Evolutionary conservation across 192 early-diverging fungal species (phyloP).

Genomic region (Mortierella claussenii): DNA sequence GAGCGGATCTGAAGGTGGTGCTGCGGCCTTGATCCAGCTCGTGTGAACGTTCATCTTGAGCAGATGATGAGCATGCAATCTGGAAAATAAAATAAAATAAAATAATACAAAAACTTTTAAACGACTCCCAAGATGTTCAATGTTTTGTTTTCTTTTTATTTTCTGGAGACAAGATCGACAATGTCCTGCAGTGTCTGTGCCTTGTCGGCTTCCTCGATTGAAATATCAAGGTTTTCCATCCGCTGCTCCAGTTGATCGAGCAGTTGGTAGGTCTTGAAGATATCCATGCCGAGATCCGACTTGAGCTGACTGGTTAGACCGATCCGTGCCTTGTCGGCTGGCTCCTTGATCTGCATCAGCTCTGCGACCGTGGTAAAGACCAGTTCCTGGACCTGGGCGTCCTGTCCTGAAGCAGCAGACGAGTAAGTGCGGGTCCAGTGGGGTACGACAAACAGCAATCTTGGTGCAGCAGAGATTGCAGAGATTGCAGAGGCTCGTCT

Average conservation of each 20-base stretch:
- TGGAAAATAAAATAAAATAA: no score
- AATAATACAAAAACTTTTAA: no score
- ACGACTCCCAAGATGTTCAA: no score
- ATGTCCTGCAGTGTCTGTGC: constrained; percentile 23
- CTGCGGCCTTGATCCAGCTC: constrained; percentile 40
- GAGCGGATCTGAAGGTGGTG: constrained; percentile 39
- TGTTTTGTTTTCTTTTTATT: no score
- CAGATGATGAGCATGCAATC: no score
- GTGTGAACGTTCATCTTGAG: no score
- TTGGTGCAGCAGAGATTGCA: no score
- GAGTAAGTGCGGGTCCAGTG: no score
- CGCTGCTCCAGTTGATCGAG: constrained; percentile 12
- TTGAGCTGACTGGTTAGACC: constrained; percentile 6
- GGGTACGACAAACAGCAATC: no score
- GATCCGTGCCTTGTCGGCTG: constrained; percentile 5
- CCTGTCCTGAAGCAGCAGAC: no score
- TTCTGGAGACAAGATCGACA: constrained; percentile 17
- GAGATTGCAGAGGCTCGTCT: no score
- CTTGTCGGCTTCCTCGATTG: constrained; percentile 18
- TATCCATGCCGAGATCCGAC: constrained; percentile 21
- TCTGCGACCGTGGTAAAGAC: constrained; percentile 13
- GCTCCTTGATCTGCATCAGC: constrained; percentile 12
- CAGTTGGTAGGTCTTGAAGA: constrained; percentile 32
- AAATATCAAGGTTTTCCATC: constrained; percentile 11
- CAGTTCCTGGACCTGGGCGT: constrained; percentile 19